Percentiles rank a stretch among this genome's conserved stretches.
These are phyloP conservation scores for Bifiguratus adelaidae DNA, from an alignment of 192 early-diverging fungal species.

Conservation along the genomic window DNA sequence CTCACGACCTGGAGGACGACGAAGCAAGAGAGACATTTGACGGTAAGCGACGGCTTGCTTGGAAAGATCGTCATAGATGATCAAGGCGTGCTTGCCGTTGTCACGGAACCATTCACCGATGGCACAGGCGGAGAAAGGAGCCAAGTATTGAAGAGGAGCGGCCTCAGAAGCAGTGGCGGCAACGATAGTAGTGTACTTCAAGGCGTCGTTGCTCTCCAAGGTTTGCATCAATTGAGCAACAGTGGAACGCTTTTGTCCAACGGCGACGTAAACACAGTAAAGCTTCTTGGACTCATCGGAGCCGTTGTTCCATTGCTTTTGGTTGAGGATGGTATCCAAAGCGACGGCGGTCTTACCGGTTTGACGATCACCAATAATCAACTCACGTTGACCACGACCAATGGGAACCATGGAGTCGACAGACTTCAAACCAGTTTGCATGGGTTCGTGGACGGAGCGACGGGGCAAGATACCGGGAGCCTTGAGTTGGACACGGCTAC, in stretches of 20 bases:
- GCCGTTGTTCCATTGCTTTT: slow-evolving; percentile 97
- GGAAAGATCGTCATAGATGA: slow-evolving; percentile 99
- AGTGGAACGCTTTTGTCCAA: slow-evolving; percentile 99
- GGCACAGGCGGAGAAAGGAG: slow-evolving; percentile 97
- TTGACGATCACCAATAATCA: slow-evolving; percentile 99
- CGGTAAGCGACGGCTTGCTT: slow-evolving; percentile 99
- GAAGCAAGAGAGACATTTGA: slow-evolving; percentile 98
- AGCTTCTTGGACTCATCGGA: slow-evolving; percentile 96
- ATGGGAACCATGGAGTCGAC: slow-evolving; percentile 99
- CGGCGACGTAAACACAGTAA: slow-evolving; percentile 99
- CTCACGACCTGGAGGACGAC: slow-evolving; percentile 99
- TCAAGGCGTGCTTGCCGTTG: slow-evolving; percentile 95
- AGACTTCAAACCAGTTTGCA: slow-evolving; percentile 99
- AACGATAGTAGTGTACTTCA: slow-evolving; percentile 98
- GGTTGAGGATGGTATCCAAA: slow-evolving; percentile 98
- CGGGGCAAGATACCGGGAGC: slow-evolving; percentile 99
- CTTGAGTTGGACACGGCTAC: slow-evolving; percentile 97
- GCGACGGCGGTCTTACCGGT: slow-evolving; percentile 99
- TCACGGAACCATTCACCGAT: slow-evolving; percentile 99
- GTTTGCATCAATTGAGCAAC: slow-evolving; percentile 98
- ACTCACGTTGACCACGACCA: slow-evolving; percentile 99
- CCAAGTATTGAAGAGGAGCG: slow-evolving; percentile 96
- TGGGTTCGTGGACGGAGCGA: slow-evolving; percentile 98
- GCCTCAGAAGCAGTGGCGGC: slow-evolving; percentile 99
- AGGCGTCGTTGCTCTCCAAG: slow-evolving; percentile 94